A percentile compares a stretch with the other conserved stretches of the same genome.
Evolutionary conservation across 2,329 filamentous ascomycete species (phyloP).

Genomic region (Fusarium nisikadoi): DNA sequence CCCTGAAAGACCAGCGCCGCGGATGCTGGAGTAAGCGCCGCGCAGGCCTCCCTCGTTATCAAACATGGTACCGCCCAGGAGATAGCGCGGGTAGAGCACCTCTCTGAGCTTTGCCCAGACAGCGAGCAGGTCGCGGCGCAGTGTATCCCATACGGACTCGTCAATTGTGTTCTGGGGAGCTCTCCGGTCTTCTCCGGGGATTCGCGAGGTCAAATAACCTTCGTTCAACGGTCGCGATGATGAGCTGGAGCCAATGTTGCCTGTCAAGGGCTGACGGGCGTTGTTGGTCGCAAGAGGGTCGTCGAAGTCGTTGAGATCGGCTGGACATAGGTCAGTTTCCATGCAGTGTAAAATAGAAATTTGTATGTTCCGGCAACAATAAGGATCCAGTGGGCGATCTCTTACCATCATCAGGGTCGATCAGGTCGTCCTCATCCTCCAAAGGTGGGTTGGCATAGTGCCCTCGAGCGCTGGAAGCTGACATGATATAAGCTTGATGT

Average conservation of each 20-base stretch:
- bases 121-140: slow-evolving; percentile 88
- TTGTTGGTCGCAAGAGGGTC: slow-evolving; percentile 78
- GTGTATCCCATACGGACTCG: slow-evolving; percentile 96
- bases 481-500: slow-evolving; percentile 50
- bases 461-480: slow-evolving; percentile 60
- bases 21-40: slow-evolving; percentile 70
- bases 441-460: slow-evolving; percentile 71
- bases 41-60: slow-evolving; percentile 64
- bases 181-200: slow-evolving; percentile 91
- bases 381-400: too few relatives aligned
- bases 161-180: slow-evolving; percentile 95
- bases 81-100: slow-evolving; percentile 94
- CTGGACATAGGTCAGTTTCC: slow-evolving; percentile 55
- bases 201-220: slow-evolving; percentile 86
- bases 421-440: slow-evolving; percentile 73
- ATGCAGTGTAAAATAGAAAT: background rate
- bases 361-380: background rate
- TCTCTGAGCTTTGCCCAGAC: slow-evolving; percentile 99
- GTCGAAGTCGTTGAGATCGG: slow-evolving; percentile 91
- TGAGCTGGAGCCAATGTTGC: slow-evolving; percentile 77
- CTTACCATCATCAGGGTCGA: slow-evolving; percentile 82
- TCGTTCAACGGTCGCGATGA: slow-evolving; percentile 72
- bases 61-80: slow-evolving; percentile 78
- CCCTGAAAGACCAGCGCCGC: slow-evolving; percentile 67
- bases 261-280: slow-evolving; percentile 82